Evolutionary conservation across 306 rosid genomes (phyloP), one percentile per base, ranked within the genome.

Genomic region (Gynostemma pentaphyllum): DNA sequence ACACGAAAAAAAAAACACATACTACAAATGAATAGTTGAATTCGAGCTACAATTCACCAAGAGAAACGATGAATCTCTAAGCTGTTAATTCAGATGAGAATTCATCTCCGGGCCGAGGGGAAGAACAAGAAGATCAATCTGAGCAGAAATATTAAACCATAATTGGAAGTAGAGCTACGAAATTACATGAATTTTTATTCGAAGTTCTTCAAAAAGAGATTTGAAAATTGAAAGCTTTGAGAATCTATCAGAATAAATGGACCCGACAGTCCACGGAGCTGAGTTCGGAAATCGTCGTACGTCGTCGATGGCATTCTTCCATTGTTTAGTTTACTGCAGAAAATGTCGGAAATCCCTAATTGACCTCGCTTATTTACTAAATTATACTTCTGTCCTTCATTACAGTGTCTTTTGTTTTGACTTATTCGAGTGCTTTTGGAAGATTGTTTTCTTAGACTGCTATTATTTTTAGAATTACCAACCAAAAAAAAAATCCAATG

Each of bases 41-140:
- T 54, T 67, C 71, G 62, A 45, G 50, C 54, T 56, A 72, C 32
- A 91, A 87, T 77, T 84, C 69, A 53, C 45, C 67, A 5, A 48
- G 5, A 24, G 50, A 71, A 72, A 50, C 75, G n/a, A 50, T 5
- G 51, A 51, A 39, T 23, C 46, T 72, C n/a, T 70, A 30, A 41
- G 32, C 60, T 23, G 23, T 5, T 47, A 56, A 37, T 34, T 41
- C 54, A 59, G 24, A 46, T 21, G 45, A 30, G 8, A n/a, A 5
- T 26, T 12, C 57, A 48, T 11, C 24, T 41, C 34, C 55, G 30
- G 41, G 73, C 53, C 39, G 40, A 46, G 66, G 2, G 49, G 50
- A 56, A 29, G 60, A 18, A 22, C 7, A 69, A 60, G 49, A 44
- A 63, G 69, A 70, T 67, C 39, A 68, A 75, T 68, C 34, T 30